phyloP scores from a whole-genome alignment of 495 filamentous ascomycete species.

The Penicillium samsonianum region DNA sequence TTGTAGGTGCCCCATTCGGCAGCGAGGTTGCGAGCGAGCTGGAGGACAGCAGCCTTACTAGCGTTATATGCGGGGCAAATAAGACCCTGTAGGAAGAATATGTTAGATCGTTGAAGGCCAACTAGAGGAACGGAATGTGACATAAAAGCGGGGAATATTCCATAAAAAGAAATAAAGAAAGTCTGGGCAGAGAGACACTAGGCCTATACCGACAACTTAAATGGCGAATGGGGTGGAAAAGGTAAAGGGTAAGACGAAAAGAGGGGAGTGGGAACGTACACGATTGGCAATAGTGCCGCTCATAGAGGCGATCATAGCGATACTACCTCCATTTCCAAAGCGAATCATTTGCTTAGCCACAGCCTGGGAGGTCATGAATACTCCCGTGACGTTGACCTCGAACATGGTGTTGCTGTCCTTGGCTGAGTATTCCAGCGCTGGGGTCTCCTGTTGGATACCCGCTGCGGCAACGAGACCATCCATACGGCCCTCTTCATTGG shows the following conservation, averaged over 20 bases:
- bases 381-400: constrained; percentile 73
- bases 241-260: not conserved
- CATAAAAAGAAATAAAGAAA: not conserved
- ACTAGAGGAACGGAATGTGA: constrained; percentile 2
- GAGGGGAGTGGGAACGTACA: constrained; percentile 37
- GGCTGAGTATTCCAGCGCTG: constrained; percentile 67
- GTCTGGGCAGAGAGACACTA: not conserved
- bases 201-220: not conserved
- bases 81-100: constrained; percentile 51
- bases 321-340: constrained; percentile 69
- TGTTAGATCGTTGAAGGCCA: not conserved
- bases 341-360: constrained; percentile 75
- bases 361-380: constrained; percentile 72
- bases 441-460: constrained; percentile 68
- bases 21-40: constrained; percentile 83
- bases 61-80: constrained; percentile 86
- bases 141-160: not conserved
- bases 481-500: constrained; percentile 66
- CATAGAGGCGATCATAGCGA: constrained; percentile 75
- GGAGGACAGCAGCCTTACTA: constrained; percentile 84
- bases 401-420: constrained; percentile 72
- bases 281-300: constrained; percentile 69
- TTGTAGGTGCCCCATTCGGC: constrained; percentile 81
- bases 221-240: not conserved
- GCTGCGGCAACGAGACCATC: constrained; percentile 79